Percentiles rank a stretch among this genome's conserved stretches.
phyloP scores from a whole-genome alignment of 2,329 filamentous ascomycete genomes.

The Shiraia sp. region DNA sequence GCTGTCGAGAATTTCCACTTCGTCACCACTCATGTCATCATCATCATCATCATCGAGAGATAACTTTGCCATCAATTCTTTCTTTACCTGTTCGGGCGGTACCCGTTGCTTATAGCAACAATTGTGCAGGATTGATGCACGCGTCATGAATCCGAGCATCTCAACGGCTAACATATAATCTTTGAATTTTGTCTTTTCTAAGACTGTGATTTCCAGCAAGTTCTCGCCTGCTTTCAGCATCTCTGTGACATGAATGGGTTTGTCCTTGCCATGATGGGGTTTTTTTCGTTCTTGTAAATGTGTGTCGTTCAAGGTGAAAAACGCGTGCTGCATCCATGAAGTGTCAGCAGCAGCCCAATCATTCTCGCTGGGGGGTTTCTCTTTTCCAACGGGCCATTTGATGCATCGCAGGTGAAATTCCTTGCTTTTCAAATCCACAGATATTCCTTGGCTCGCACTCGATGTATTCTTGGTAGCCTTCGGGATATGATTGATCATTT shows the following conservation, averaged over 20 bases:
- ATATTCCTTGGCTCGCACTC: slow-evolving; percentile 34
- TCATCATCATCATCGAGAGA: no score
- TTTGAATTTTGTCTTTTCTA: slow-evolving; percentile 41
- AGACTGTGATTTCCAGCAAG: slow-evolving; percentile 55
- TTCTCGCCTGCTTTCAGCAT: slow-evolving; percentile 65
- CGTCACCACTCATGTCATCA: slow-evolving; percentile 48
- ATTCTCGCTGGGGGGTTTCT: slow-evolving; percentile 45
- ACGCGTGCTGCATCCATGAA: slow-evolving; percentile 70
- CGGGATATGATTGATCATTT: slow-evolving; percentile 45
- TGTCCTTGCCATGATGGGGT: slow-evolving; percentile 72
- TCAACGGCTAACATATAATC: slow-evolving; percentile 73
- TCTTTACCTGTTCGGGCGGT: slow-evolving; percentile 55
- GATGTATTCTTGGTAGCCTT: slow-evolving; percentile 25
- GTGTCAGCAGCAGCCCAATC: slow-evolving; percentile 68
- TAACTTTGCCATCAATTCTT: slow-evolving; percentile 60
- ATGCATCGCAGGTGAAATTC: slow-evolving; percentile 73
- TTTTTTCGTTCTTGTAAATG: slow-evolving; percentile 65
- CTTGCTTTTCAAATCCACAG: slow-evolving; percentile 56
- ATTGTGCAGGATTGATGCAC: slow-evolving; percentile 42
- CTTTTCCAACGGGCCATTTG: slow-evolving; percentile 38
- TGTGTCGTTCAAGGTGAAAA: slow-evolving; percentile 67
- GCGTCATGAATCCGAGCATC: slow-evolving; percentile 59
- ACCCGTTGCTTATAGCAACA: slow-evolving; percentile 35
- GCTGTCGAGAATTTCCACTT: slow-evolving; percentile 47
- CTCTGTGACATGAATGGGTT: slow-evolving; percentile 73